phyloP scores from a whole-genome alignment of 768 basidiomycete genomes.

The Tricholoma sp. region DNA sequence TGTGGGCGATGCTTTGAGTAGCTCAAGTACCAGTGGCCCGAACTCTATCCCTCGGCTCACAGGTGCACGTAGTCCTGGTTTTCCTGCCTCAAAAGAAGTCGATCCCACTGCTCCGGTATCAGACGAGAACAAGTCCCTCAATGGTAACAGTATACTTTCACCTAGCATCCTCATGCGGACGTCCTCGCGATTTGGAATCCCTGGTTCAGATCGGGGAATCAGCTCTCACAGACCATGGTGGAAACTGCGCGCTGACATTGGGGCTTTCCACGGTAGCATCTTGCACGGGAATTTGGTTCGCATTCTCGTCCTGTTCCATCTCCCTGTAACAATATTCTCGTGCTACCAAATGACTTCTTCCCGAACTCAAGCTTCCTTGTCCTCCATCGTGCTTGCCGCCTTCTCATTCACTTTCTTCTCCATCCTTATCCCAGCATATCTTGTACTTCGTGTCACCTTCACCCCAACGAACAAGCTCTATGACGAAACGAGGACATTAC shows the following conservation, averaged over 20 bases:
- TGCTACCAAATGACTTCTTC: slow-evolving; percentile 77
- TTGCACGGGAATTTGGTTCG: slow-evolving; percentile 90
- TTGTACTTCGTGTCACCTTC: slow-evolving; percentile 73
- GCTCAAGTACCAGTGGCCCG: slow-evolving; percentile 9
- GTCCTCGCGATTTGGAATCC: slow-evolving; percentile 21
- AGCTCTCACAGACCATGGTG: slow-evolving; percentile 44
- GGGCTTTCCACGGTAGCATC: slow-evolving; percentile 76
- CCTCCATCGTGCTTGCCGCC: slow-evolving; percentile 73
- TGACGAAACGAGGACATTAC: slow-evolving; percentile 88
- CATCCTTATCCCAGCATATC: slow-evolving; percentile 65
- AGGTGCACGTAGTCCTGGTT: slow-evolving; percentile 32
- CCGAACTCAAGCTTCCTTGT: slow-evolving; percentile 41
- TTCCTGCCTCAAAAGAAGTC: slow-evolving; percentile 46
- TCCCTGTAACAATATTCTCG: slow-evolving; percentile 90
- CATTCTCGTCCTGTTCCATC: slow-evolving; percentile 87
- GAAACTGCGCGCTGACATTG: slow-evolving; percentile 54
- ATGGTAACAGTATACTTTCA: slow-evolving; percentile 29
- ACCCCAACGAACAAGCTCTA: slow-evolving; percentile 89
- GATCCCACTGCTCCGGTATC: slow-evolving; percentile 17
- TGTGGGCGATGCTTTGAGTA: slow-evolving; percentile 20
- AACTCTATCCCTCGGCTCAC: slow-evolving; percentile 16
- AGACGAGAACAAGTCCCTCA: slow-evolving; percentile 51
- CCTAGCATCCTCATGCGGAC: slow-evolving; percentile 14
- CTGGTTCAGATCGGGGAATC: slow-evolving; percentile 29
- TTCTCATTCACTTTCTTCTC: slow-evolving; percentile 79